A percentile compares a stretch with the other conserved stretches of the same genome.
Evolutionary conservation across 495 filamentous ascomycete genomes (phyloP).

Genomic region (Penicillium bovifimosum): DNA sequence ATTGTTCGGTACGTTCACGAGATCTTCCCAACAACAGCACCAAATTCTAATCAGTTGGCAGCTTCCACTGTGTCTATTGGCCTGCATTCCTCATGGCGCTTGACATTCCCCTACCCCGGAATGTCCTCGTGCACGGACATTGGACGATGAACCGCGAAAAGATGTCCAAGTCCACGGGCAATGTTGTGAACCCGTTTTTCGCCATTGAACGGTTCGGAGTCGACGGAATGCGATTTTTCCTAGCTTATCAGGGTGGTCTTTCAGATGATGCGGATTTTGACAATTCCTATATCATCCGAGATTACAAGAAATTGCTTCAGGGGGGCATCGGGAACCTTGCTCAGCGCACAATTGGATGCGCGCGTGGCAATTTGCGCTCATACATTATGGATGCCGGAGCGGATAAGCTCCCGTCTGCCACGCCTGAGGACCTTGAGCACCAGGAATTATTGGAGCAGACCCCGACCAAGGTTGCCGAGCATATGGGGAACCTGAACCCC

Average conservation of each 20-base stretch:
- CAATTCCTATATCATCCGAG: constrained; percentile 65
- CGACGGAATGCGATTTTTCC: constrained; percentile 83
- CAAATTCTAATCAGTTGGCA: constrained; percentile 21
- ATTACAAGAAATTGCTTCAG: constrained; percentile 75
- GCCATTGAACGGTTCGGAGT: constrained; percentile 84
- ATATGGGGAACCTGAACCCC: constrained; percentile 63
- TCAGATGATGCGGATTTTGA: constrained; percentile 74
- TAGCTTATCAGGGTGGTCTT: constrained; percentile 72
- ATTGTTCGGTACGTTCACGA: constrained; percentile 59
- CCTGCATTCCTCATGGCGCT: constrained; percentile 91
- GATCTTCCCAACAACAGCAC: constrained; percentile 1
- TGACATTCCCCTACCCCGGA: constrained; percentile 73
- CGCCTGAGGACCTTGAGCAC: constrained; percentile 26
- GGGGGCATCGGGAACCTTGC: constrained; percentile 72
- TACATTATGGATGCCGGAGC: constrained; percentile 44
- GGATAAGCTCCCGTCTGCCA: constrained; percentile 26
- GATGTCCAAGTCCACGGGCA: constrained; percentile 94
- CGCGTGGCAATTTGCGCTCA: constrained; percentile 56
- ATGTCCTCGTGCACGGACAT: constrained; percentile 83
- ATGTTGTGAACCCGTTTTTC: constrained; percentile 91
- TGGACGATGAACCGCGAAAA: constrained; percentile 88
- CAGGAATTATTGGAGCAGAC: constrained; percentile 32
- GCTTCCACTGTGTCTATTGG: constrained; percentile 97
- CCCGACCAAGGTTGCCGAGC: constrained; percentile 36
- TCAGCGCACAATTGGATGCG: constrained; percentile 60